phyloP scores from a whole-genome alignment of 1,139 yeast species.

The Protomyces macrosporus region DNA sequence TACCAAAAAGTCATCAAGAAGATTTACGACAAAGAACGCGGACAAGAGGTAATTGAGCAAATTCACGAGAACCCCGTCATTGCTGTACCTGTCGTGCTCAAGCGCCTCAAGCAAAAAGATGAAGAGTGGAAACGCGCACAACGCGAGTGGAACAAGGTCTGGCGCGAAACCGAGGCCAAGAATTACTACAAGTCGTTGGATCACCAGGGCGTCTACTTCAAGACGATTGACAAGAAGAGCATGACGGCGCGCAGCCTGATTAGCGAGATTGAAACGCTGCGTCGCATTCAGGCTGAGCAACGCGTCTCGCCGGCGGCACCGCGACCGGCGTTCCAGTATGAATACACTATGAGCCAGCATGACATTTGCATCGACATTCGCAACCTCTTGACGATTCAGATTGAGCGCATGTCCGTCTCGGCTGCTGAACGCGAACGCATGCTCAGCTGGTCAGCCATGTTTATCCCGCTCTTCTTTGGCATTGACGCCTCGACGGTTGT shows the following conservation, averaged over 20 bases:
- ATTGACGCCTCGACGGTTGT: constrained; percentile 36
- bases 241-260: constrained; percentile 84
- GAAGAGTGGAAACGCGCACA: constrained; percentile 99
- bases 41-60: constrained; percentile 93
- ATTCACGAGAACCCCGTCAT: constrained; percentile 90
- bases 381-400: constrained; percentile 61
- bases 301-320: constrained; percentile 78
- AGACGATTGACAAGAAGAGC: constrained; percentile 90
- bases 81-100: constrained; percentile 88
- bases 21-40: constrained; percentile 88
- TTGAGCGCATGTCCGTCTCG: constrained; percentile 67
- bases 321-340: constrained; percentile 73
- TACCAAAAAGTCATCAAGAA: constrained; percentile 90
- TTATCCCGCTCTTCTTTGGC: constrained; percentile 64
- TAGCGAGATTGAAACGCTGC: constrained; percentile 85
- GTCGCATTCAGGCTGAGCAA: constrained; percentile 77
- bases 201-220: constrained; percentile 90
- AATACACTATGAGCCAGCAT: constrained; percentile 59
- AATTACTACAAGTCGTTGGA: constrained; percentile 90
- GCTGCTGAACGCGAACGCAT: constrained; percentile 74
- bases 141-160: constrained; percentile 97
- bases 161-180: constrained; percentile 97
- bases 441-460: constrained; percentile 64
- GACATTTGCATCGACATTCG: constrained; percentile 70
- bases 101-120: constrained; percentile 90